Evolutionary conservation across 257 asterid genomes (phyloP), one percentile per base, ranked within the genome.

Genomic region (Solanum virginianum): DNA sequence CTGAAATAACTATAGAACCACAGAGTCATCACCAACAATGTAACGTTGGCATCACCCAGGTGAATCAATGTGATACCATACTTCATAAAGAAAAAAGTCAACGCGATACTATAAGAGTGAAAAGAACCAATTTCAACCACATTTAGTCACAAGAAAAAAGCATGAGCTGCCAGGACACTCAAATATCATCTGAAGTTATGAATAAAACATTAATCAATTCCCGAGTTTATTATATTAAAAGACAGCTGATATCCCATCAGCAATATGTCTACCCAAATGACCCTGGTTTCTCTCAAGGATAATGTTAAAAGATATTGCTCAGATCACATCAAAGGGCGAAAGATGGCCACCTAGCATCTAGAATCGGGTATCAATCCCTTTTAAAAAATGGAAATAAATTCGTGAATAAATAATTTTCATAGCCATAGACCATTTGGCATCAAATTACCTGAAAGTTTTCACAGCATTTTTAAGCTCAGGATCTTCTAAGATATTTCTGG

Each of bases 401-500:
- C 12, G 10, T 79, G 47, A 20, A 43, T 47, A 55, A 39, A 18
- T n/a, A 80, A 77, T 24, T 49, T 74, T 24, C 62, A 51, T 17
- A 75, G 8, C 82, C 45, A 29, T 4, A 49, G 82, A 77, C 62
- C 45, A 75, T 49, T 15, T 77, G 36, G 45, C 83, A 6, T 53
- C 83, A 53, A 24, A 83, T 84, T 86, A 95, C 98, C 98, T 95
- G 91, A 91, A 91, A 63, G 90, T 18, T 92, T 96, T 96, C 54
- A 96, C 98, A 83, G 96, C 98, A 88, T 71, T 88, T 95, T 96
- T 96, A 57, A 96, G 94, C 84, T 96, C 97, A 24, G 84, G 88
- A 88, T 93, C 95, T 89, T 94, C 98, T 86, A 96, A 90, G 89
- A 96, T 96, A 88, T 96, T 96, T 89, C 98, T 91, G 16, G 98